Evolutionary conservation across 768 basidiomycete species (phyloP).

Genomic region (Suillus sp.): DNA sequence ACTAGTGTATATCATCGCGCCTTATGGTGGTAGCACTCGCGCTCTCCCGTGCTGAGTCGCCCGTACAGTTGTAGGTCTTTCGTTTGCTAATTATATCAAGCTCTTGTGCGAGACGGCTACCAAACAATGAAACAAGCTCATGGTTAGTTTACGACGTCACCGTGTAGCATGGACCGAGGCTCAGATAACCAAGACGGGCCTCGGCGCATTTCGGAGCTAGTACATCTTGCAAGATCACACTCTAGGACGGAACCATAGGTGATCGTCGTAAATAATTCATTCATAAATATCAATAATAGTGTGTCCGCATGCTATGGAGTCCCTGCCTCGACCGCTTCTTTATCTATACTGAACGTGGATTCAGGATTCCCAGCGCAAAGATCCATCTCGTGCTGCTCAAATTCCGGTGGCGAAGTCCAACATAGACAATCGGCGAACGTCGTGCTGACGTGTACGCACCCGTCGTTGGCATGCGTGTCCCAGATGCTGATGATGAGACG

Average conservation of each 20-base stretch:
- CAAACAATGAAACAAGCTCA: background rate
- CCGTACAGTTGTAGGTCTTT: background rate
- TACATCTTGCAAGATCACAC: background rate
- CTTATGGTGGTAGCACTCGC: no score
- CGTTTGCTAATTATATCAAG: background rate
- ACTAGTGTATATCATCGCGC: no score
- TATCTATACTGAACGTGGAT: background rate
- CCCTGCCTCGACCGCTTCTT: background rate
- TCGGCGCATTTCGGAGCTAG: background rate
- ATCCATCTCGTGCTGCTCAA: background rate
- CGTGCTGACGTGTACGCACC: slow-evolving; percentile 1
- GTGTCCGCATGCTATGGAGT: background rate
- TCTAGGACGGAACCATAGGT: background rate
- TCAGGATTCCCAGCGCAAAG: background rate
- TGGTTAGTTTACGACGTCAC: background rate
- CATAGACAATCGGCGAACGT: slow-evolving; percentile 4
- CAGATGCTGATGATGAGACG: slow-evolving; percentile 9
- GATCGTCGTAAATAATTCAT: background rate
- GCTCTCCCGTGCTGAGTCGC: no score
- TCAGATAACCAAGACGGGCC: background rate
- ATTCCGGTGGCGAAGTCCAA: background rate
- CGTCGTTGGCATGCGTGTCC: background rate
- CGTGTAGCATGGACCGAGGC: background rate
- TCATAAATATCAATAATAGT: background rate
- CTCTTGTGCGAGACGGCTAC: background rate